phyloP scores from a whole-genome alignment of 768 basidiomycete genomes.

The Clathrus columnatus region DNA sequence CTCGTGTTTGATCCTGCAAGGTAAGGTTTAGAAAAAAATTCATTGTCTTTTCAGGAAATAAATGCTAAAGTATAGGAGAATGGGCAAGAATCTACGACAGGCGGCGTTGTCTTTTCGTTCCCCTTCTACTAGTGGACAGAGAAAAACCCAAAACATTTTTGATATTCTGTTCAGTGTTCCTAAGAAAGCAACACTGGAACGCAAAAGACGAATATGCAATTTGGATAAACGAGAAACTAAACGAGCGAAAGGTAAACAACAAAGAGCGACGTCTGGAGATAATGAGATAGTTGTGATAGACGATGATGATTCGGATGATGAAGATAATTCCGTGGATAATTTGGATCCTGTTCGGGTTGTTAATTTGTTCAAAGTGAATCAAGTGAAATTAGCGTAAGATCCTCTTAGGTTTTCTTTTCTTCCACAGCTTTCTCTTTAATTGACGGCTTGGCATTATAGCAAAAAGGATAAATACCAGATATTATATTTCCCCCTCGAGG shows the following conservation, averaged over 20 bases:
- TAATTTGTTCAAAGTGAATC: constrained; percentile 42
- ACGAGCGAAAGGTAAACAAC: constrained; percentile 3
- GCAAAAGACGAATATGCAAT: constrained; percentile 4
- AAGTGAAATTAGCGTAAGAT: constrained; percentile 35
- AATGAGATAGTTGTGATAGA: constrained; percentile 9
- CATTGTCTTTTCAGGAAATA: constrained; percentile 5
- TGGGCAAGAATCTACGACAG: constrained; percentile 14
- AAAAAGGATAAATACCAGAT: constrained; percentile 65
- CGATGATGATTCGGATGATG: constrained; percentile 6
- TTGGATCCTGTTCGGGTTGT: constrained; percentile 29
- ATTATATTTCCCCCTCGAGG: constrained; percentile 67
- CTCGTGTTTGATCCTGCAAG: constrained; percentile 71
- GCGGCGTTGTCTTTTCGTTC: constrained; percentile 16
- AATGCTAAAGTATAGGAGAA: neutral
- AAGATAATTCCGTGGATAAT: constrained; percentile 5
- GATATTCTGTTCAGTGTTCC: constrained; percentile 17
- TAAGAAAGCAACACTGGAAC: constrained; percentile 25
- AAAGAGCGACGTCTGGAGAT: neutral
- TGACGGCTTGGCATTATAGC: too few relatives aligned
- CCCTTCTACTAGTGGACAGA: constrained; percentile 12
- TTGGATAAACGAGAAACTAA: neutral
- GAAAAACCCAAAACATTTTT: constrained; percentile 16
- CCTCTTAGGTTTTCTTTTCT: constrained; percentile 13
- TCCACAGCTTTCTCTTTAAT: constrained; percentile 12
- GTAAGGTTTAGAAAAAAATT: constrained; percentile 28